Evolutionary conservation across 2,329 filamentous ascomycete species (phyloP), one percentile per base, ranked within the genome.

Genomic region (Aspergillus neoniger): DNA sequence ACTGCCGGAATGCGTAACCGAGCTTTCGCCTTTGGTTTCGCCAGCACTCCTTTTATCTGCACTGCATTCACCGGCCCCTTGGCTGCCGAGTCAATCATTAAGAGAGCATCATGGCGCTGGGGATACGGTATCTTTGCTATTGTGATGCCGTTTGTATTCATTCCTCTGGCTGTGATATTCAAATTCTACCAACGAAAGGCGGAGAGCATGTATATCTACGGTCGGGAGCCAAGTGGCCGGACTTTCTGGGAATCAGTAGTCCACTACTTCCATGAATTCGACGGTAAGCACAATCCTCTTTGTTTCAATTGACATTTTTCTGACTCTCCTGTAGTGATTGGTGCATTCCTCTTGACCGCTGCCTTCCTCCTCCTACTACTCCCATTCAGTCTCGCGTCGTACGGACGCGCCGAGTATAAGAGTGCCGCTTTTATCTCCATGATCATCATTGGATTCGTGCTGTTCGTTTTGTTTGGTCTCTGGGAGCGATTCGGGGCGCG

Each of bases 281-380:
- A 91, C 69, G 69, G 81, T 81, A 68, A 83, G 32, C 72, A 81
- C 61, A 79, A 77, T 2, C 28, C 83, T 21, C 66, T 71, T 39
- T 5, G 23, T 7, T 30, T 6, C 1, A 28, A 30, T 30, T 30
- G 28, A 49, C 72, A 81, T 68, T 68, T 84, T 4, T 8, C 47
- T 52, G 52, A 58, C 69, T 67, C 76, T 36, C 73, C 25, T 17
- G 28, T 21, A 79, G 76, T 86, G 2, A 59, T 86, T 21, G 87
- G 88, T 17, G 77, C 87, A 19, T 62, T 88, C n/a, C 75, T 90
- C 1, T 77, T 90, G 47, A 83, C 84, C 52, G 80, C 77, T 1
- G 88, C 86, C 0, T 85, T 88, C 70, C 80, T 85, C 3, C 76
- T 90, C 2, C 84, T 91, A 70, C 80, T 91, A 4, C 80, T 91